Percentiles rank a stretch among this genome's conserved stretches.
Conservation (phyloP, 2,329 filamentous ascomycete species). For the Rasamsonia emersonii region DNA sequence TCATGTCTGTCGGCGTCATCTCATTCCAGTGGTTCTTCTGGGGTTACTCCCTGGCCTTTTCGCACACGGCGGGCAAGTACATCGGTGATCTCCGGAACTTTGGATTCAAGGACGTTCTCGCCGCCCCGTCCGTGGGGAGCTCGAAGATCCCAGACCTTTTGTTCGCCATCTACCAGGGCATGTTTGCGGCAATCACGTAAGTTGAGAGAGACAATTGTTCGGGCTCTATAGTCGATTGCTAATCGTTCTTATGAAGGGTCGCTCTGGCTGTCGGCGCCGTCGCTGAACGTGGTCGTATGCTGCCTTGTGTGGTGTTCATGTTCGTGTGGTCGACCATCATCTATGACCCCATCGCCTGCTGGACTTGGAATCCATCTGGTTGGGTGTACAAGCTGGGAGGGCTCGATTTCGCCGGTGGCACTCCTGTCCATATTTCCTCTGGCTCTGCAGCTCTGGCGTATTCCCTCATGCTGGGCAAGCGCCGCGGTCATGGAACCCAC, state of each 20-base stretch:
- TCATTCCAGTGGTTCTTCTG: constrained; percentile 95
- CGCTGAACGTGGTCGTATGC: constrained; percentile 78
- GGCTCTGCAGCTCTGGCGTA: constrained; percentile 79
- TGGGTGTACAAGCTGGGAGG: constrained; percentile 75
- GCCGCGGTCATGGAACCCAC: constrained; percentile 73
- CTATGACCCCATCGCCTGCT: constrained; percentile 89
- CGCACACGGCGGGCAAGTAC: constrained; percentile 64
- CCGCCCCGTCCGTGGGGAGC: constrained; percentile 65
- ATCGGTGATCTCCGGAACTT: constrained; percentile 75
- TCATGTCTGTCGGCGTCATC: constrained; percentile 71
- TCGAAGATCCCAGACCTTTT: constrained; percentile 68
- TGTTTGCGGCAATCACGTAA: constrained; percentile 68
- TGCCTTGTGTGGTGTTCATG: constrained; percentile 85
- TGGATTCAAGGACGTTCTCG: constrained; percentile 68
- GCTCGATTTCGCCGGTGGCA: constrained; percentile 82
- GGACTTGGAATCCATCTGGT: constrained; percentile 81
- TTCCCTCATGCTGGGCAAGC: constrained; percentile 83
- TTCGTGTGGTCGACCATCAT: constrained; percentile 85
- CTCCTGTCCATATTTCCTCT: constrained; percentile 80
- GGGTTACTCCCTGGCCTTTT: constrained; percentile 79
- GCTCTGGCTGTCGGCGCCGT: constrained; percentile 77
- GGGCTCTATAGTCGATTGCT: neutral
- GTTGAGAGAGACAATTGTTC: no score
- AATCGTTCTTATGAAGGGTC: constrained; percentile 44
- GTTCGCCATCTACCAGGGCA: constrained; percentile 63